A percentile compares a stretch with the other conserved stretches of the same genome.
Evolutionary conservation across 2,329 filamentous ascomycete genomes (phyloP).

Genomic region (Ceratocystis variospora): DNA sequence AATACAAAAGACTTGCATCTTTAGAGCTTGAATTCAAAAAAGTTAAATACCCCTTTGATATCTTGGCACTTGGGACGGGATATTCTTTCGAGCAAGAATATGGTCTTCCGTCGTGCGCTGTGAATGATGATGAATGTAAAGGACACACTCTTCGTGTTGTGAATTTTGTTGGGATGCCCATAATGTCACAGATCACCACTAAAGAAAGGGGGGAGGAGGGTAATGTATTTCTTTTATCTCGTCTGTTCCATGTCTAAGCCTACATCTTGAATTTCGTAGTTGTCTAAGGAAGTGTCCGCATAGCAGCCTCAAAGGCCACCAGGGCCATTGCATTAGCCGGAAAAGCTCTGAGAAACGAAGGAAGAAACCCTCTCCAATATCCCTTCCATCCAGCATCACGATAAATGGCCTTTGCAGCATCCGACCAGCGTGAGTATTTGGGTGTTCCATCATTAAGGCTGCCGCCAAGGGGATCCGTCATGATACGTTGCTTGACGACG

Average conservation of each 20-base stretch:
- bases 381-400: constrained; percentile 61
- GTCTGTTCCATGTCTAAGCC: no score
- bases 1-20: constrained; percentile 13
- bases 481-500: constrained; percentile 89
- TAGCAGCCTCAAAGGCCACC: constrained; percentile 83
- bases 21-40: constrained; percentile 16
- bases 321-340: constrained; percentile 91
- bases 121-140: no score
- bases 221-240: no score
- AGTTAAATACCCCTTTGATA: constrained; percentile 17
- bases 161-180: neutral
- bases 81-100: no score
- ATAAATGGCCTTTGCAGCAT: constrained; percentile 66
- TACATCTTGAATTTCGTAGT: neutral
- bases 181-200: neutral
- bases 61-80: neutral
- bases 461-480: constrained; percentile 82
- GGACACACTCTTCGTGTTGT: neutral
- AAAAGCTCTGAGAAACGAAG: constrained; percentile 86
- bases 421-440: constrained; percentile 60
- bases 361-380: constrained; percentile 87
- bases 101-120: neutral
- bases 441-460: constrained; percentile 51
- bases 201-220: no score
- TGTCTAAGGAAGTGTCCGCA: constrained; percentile 47